Evolutionary conservation across 371 early-diverging fungal genomes (phyloP), one percentile per base, ranked within the genome.

Genomic region (Lichtheimia hyalospora): DNA sequence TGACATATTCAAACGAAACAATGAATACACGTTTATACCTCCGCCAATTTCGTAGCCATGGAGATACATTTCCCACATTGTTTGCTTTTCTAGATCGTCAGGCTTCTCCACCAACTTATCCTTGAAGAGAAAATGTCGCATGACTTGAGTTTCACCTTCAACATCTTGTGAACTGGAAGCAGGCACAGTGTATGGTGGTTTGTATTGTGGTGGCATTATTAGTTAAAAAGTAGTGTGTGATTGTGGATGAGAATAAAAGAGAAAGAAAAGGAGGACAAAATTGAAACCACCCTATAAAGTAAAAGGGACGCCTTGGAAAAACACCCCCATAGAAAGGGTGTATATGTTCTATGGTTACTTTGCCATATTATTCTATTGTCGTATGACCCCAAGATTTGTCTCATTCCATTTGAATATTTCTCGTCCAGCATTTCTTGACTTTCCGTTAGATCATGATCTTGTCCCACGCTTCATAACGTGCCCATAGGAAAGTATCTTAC

Each of bases 41-140:
- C 24, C 12, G 10, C 24, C 39, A 27, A 12, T 27, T 12, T 34
- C 15, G 15, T 77, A 68, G 51, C 87, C 87, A 67, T 82, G 69
- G 12, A 81, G 69, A 56, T 82, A 87, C 64, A 80, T 73, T 49
- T 84, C 87, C 68, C 84, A 84, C 16, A 83, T 71, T 10, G 87
- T 84, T 10, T 34, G 34, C 14, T 62, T 62, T 18, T 60, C 52
- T 21, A 83, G 61, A 20, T 71, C 61, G 21, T 75, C 70, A 23
- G 82, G 82, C 64, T 74, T 79, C 39, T 79, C 76, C 34, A 79
- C 55, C 16, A 85, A 59, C 44, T 75, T 73, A 34, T 82, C 84
- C 6, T 76, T 77, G 54, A 80, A 83, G 58, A 73, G 71, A 54
- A 82, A 73, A 52, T 82, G 81, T 41, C 85, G 75, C 42, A 79